These are phyloP conservation scores for Paecilomyces fulvus DNA, from an alignment of 2,329 filamentous ascomycete species.

Conservation along the genomic window DNA sequence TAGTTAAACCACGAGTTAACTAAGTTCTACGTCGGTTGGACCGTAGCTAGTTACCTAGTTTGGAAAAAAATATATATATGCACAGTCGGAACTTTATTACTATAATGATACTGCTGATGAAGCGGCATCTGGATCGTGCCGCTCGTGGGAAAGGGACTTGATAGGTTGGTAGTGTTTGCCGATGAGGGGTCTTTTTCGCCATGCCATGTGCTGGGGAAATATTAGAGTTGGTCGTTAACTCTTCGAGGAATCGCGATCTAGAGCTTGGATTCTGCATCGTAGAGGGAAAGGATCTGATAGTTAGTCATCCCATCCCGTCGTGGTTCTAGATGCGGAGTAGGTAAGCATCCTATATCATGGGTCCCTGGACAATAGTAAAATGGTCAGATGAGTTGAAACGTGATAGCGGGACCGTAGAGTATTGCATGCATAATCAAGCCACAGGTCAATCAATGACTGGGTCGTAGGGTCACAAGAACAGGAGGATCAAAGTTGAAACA, in stretches of 20 bases:
- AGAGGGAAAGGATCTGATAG: background rate
- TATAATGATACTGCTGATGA: too few relatives aligned
- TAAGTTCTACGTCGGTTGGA: background rate
- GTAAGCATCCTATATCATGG: background rate
- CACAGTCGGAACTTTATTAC: too few relatives aligned
- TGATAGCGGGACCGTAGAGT: background rate
- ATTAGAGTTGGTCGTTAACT: background rate
- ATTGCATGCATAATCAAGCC: too few relatives aligned
- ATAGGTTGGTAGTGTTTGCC: too few relatives aligned
- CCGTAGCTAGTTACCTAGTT: background rate
- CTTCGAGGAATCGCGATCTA: background rate
- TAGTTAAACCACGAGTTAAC: background rate
- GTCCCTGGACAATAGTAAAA: background rate
- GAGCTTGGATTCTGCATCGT: background rate
- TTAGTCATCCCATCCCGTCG: background rate
- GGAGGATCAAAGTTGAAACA: background rate
- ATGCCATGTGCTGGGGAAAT: too few relatives aligned
- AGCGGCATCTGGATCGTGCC: too few relatives aligned
- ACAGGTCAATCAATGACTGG: background rate
- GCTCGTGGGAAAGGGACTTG: too few relatives aligned
- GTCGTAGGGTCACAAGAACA: background rate
- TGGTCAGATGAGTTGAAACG: background rate
- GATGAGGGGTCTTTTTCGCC: too few relatives aligned
- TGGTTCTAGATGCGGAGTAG: background rate
- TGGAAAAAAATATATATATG: background rate